Conservation (phyloP, 2,329 filamentous ascomycete species). For the Arthrobotrys iridis region DNA sequence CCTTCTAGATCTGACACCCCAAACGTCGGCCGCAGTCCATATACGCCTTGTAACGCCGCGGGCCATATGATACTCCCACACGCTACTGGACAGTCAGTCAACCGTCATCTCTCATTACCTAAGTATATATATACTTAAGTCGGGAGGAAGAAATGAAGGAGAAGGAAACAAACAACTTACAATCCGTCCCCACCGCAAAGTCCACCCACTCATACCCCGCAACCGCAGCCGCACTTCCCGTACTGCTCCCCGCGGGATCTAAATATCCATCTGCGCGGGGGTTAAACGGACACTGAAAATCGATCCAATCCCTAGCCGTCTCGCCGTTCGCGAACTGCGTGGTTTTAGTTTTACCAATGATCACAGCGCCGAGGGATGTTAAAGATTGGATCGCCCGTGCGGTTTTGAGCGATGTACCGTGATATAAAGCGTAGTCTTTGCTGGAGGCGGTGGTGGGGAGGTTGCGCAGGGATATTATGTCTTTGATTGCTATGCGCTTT, state of each 20-base stretch:
- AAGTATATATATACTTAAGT: background rate
- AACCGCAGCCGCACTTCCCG: slow-evolving; percentile 58
- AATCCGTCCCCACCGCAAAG: slow-evolving; percentile 49
- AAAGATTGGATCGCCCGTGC: slow-evolving; percentile 67
- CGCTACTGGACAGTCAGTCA: slow-evolving; percentile 22
- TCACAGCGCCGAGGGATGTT: slow-evolving; percentile 69
- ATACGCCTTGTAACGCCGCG: slow-evolving; percentile 52
- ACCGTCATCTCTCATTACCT: background rate
- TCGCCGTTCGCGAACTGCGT: slow-evolving; percentile 63
- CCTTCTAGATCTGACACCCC: slow-evolving; percentile 44
- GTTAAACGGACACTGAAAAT: slow-evolving; percentile 59
- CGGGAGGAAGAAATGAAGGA: background rate
- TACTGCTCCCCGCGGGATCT: slow-evolving; percentile 57
- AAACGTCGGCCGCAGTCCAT: slow-evolving; percentile 53
- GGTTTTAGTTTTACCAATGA: slow-evolving; percentile 68
- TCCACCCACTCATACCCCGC: slow-evolving; percentile 60
- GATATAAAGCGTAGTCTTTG: slow-evolving; percentile 68
- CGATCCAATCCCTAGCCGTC: slow-evolving; percentile 58
- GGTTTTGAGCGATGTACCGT: slow-evolving; percentile 64
- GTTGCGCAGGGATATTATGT: slow-evolving; percentile 70
- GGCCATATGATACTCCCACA: slow-evolving; percentile 55
- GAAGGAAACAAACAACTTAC: slow-evolving; percentile 15
- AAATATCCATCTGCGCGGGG: slow-evolving; percentile 59
- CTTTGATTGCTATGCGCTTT: slow-evolving; percentile 71
- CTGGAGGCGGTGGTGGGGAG: slow-evolving; percentile 69